Evolutionary conservation across 176 grass and related monocot species (phyloP), one percentile per base, ranked within the genome.

Genomic region (Eragrostis curvula): DNA sequence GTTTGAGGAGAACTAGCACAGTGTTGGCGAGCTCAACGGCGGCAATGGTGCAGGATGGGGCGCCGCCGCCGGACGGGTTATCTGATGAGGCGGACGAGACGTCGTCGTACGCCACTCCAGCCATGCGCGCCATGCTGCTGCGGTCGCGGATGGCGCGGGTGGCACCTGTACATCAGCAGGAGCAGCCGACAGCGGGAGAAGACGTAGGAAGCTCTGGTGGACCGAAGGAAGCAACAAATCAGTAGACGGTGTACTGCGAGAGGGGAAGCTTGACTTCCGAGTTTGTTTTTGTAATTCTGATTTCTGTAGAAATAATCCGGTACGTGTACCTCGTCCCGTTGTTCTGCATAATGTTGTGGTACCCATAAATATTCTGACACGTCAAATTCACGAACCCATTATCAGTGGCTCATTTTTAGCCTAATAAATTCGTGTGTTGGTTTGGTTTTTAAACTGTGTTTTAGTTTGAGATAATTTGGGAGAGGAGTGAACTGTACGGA

Each of bases 41-140:
- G 4, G 32, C 32, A 36, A 36, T 36, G 32, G 32, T 4, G 32
- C 32, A 36, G 3, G 32, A 36, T 36, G 32, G 32, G 32, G 32
- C 32, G 4, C 3, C 32, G 2, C 32, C 32, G 32, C 32, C 32
- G 32, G 32, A 36, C 32, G 32, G 4, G 32, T 36, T 36, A 36
- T 36, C 32, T 36, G 4, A 36, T 36, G 32, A 36, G 32, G 32
- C 2, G 4, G 32, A 36, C 32, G 23, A 70, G 40, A 1, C 25
- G 21, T 0, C 45, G 32, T 70, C 85, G 43, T 87, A 77, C 65
- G 52, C 53, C 64, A 87, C 85, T 53, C 79, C 79, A 44, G 85
- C 85, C 12, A 87, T 87, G 85, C 85, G 64, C 32, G 64, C 71
- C 44, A 83, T 88, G 86, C 80, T 83, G 39, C 5, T 72, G 73